Conservation (phyloP, 140 eudicot genomes). For the Stevia rebaudiana region DNA sequence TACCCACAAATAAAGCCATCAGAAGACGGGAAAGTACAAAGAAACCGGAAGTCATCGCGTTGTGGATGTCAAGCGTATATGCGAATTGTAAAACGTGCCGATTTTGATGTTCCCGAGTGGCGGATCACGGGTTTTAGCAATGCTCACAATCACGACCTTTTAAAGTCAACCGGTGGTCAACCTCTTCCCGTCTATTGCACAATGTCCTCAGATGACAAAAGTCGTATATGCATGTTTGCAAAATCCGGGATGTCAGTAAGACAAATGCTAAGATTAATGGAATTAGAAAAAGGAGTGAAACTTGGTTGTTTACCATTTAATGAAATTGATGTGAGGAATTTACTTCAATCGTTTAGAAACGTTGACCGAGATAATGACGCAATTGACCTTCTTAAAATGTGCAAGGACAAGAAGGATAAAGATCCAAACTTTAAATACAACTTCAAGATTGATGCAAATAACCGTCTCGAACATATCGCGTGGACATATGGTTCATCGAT, state of each 20-base stretch:
- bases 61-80: constrained; percentile 90
- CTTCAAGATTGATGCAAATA: constrained; percentile 67
- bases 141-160: constrained; percentile 66
- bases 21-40: constrained; percentile 66
- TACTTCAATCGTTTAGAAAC: constrained; percentile 67
- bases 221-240: constrained; percentile 84
- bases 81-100: constrained; percentile 65
- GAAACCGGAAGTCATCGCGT: constrained; percentile 78
- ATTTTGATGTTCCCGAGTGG: constrained; percentile 85
- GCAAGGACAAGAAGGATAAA: constrained; percentile 72
- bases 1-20: constrained; percentile 69
- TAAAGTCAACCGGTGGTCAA: constrained; percentile 48
- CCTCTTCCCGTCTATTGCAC: constrained; percentile 58
- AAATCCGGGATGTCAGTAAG: constrained; percentile 91
- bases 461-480: constrained; percentile 71
- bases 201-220: constrained; percentile 73
- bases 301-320: constrained; percentile 80
- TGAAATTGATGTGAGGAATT: constrained; percentile 75
- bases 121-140: constrained; percentile 79
- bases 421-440: constrained; percentile 65
- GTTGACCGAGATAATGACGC: constrained; percentile 71
- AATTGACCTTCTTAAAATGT: constrained; percentile 72
- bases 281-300: constrained; percentile 78
- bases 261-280: constrained; percentile 82
- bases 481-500: constrained; percentile 75